Evolutionary conservation across 306 rosid species (phyloP).

Genomic region (Comarum palustre): DNA sequence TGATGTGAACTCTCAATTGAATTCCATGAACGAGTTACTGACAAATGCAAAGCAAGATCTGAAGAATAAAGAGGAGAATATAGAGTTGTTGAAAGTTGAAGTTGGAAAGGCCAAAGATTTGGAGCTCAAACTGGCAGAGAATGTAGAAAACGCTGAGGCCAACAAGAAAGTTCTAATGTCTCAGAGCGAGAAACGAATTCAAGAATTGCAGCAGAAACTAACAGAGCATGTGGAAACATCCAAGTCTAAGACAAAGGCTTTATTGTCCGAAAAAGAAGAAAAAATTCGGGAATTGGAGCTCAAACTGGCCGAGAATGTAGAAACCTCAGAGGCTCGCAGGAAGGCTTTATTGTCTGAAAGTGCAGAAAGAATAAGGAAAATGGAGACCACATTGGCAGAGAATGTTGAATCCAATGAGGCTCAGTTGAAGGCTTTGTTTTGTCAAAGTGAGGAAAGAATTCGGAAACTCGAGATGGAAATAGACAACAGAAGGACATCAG

Average conservation of each 20-base stretch:
- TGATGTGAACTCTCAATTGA: conserved; percentile 22
- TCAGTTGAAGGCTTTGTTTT: conserved; percentile 21
- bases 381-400: conserved; percentile 17
- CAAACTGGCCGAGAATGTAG: neutral
- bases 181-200: conserved; percentile 31
- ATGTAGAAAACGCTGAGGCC: conserved; percentile 30
- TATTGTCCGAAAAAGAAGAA: neutral
- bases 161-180: conserved; percentile 19
- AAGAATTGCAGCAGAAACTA: conserved; percentile 44
- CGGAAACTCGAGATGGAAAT: conserved; percentile 49
- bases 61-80: conserved; percentile 19
- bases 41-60: conserved; percentile 14
- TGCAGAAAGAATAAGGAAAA: neutral
- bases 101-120: conserved; percentile 25
- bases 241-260: neutral
- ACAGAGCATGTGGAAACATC: neutral
- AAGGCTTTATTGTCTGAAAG: conserved; percentile 1
- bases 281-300: neutral
- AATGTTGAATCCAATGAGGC: conserved; percentile 37
- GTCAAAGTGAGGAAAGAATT: conserved; percentile 31
- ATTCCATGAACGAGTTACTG: conserved; percentile 19
- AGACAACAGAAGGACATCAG: conserved; percentile 47
- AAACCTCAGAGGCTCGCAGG: neutral
- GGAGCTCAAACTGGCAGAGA: conserved; percentile 31
- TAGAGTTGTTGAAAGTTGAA: conserved; percentile 32